These are phyloP conservation scores for Blastocystis sp. DNA, from an alignment of 352 stramenopile genomes.

Conservation along the genomic window DNA sequence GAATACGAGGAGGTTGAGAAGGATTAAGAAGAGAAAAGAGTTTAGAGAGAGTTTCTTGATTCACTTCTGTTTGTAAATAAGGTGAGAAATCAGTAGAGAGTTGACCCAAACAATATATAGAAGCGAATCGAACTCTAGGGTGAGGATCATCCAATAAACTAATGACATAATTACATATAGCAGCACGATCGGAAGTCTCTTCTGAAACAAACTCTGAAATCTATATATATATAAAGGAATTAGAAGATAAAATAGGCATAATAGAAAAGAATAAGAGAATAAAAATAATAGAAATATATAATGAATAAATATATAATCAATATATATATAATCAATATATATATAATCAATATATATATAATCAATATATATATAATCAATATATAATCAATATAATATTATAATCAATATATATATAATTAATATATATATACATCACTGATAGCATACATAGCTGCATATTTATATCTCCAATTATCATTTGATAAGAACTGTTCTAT, in stretches of 20 bases:
- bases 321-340: too few relatives aligned
- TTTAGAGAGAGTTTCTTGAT: not conserved
- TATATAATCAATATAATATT: too few relatives aligned
- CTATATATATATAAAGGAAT: too few relatives aligned
- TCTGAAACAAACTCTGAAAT: slow-evolving; percentile 28
- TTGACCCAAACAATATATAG: slow-evolving; percentile 26
- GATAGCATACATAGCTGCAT: slow-evolving; percentile 27
- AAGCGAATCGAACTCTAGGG: slow-evolving; percentile 21
- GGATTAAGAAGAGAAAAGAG: slow-evolving; percentile 12
- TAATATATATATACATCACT: too few relatives aligned
- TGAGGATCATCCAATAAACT: slow-evolving; percentile 16
- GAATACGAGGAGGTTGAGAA: slow-evolving; percentile 10
- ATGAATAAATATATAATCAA: too few relatives aligned
- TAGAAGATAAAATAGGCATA: too few relatives aligned
- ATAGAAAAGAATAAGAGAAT: too few relatives aligned
- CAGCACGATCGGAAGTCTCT: too few relatives aligned
- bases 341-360: too few relatives aligned
- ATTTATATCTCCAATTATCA: slow-evolving; percentile 3
- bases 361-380: too few relatives aligned
- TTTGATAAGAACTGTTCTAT: slow-evolving; percentile 6
- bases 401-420: too few relatives aligned
- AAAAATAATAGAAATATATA: too few relatives aligned
- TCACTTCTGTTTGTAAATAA: slow-evolving; percentile 16
- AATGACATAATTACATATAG: slow-evolving; percentile 27
- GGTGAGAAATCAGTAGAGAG: slow-evolving; percentile 28